A percentile compares a stretch with the other conserved stretches of the same genome.
Evolutionary conservation across 2,329 filamentous ascomycete genomes (phyloP).

Genomic region (Stagonosporopsis vannaccii): DNA sequence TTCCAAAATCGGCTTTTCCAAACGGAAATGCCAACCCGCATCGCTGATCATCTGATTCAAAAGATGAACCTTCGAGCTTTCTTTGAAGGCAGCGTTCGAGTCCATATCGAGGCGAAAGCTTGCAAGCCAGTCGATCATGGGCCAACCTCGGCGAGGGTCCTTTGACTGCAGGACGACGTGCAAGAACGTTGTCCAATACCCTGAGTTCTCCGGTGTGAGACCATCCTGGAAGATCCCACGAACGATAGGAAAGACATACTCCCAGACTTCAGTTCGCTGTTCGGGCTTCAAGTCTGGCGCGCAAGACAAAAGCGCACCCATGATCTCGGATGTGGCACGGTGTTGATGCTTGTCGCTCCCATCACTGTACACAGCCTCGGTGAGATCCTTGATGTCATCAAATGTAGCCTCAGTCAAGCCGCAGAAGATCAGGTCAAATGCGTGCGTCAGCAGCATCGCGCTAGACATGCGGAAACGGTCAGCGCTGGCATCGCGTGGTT

Average conservation of each 20-base stretch:
- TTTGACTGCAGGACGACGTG: constrained; percentile 88
- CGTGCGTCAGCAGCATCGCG: constrained; percentile 84
- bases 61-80: constrained; percentile 93
- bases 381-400: constrained; percentile 85
- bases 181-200: constrained; percentile 94
- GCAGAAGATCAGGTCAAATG: constrained; percentile 88
- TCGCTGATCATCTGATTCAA: constrained; percentile 88
- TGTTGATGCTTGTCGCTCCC: constrained; percentile 98
- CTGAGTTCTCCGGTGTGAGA: constrained; percentile 89
- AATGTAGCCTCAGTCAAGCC: constrained; percentile 79
- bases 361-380: constrained; percentile 81
- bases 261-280: constrained; percentile 80
- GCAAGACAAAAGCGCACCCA: constrained; percentile 83
- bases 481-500: constrained; percentile 80
- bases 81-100: constrained; percentile 98
- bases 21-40: constrained; percentile 93
- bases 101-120: constrained; percentile 91
- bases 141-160: constrained; percentile 86
- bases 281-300: constrained; percentile 79
- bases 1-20: constrained; percentile 84
- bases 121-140: constrained; percentile 81
- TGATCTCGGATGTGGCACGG: constrained; percentile 90
- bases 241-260: constrained; percentile 87
- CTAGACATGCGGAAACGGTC: constrained; percentile 92
- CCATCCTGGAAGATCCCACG: constrained; percentile 87